Evolutionary conservation across 192 early-diverging fungal species (phyloP), one percentile per base, ranked within the genome.

Genomic region (Backusella tarrabulga): DNA sequence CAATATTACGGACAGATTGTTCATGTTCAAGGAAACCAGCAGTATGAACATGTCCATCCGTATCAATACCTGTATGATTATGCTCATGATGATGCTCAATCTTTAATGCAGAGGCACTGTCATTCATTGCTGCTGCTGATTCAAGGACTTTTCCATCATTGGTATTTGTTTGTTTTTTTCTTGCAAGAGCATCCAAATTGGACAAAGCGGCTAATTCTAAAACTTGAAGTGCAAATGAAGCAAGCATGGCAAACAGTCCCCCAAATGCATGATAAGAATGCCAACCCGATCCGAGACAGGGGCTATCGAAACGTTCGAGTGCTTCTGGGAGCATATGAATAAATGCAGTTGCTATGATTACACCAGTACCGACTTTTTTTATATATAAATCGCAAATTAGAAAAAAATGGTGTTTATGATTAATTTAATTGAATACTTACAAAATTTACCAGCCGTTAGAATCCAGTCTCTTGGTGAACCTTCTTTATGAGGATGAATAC

Each of bases 261-360:
- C 68, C 80, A 72, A 72, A 82, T 12, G 80, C 60, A 41, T 67
- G 67, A 67, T 78, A 82, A 38, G 56, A 34, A 54, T 75, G 52
- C 80, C 80, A 82, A 21, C 69, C 44, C 14, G 44, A 46, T 7
- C 35, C 72, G 3, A 87, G 67, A 76, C 85, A 87, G 19, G 76
- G 72, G 50, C 79, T 83, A 14, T n/a, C 67, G 44, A 87, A 83
- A n/a, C 69, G 77, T 14, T 17, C 9, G 54, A 83, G 76, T 29
- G 83, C 81, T 1, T 83, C 90, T 1, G 91, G 86, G 8, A 94
- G 73, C 91, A 94, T 92, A 75, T 93, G 92, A 60, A 93, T 86
- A 72, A 92, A 92, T 6, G 89, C 89, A 6, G 93, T 95, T 17
- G 93, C 90, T 26, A 94, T 63, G 66, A 95, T 92, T 4, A 94